Evolutionary conservation across 2,329 filamentous ascomycete genomes (phyloP).

Genomic region (Zarea fungicola): DNA sequence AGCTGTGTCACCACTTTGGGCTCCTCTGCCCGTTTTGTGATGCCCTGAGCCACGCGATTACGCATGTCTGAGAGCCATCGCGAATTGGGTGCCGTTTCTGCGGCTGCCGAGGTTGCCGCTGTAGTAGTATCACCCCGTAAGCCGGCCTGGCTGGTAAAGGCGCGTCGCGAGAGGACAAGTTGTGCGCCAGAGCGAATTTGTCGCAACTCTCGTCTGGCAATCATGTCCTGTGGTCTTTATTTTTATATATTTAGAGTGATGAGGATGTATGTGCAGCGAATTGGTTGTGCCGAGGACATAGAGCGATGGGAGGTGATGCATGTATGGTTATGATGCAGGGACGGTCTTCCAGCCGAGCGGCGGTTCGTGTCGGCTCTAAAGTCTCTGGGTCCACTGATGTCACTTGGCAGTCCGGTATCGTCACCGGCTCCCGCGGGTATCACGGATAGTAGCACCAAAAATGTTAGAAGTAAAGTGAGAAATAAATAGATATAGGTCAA

Average conservation of each 20-base stretch:
- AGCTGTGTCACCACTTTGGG: slow-evolving; percentile 10
- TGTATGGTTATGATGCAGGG: not conserved
- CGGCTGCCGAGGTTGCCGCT: not conserved
- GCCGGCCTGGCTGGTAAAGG: not conserved
- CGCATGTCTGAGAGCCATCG: slow-evolving; percentile 25
- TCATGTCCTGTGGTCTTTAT: not conserved
- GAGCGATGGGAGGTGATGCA: not conserved
- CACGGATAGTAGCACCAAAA: not conserved
- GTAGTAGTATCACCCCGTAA: not conserved
- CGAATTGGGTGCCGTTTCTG: slow-evolving; percentile 16
- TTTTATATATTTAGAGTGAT: too few species aligned
- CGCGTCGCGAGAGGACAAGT: not conserved
- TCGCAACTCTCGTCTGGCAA: not conserved
- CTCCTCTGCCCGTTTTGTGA: not conserved
- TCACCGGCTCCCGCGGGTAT: not conserved
- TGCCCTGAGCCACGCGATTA: slow-evolving; percentile 17
- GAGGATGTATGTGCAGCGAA: not conserved
- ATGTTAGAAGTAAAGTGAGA: not conserved
- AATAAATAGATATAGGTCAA: too few species aligned
- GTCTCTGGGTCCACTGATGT: slow-evolving; percentile 5
- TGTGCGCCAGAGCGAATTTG: not conserved
- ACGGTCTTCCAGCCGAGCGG: slow-evolving; percentile 3
- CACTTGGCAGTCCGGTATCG: slow-evolving; percentile 3
- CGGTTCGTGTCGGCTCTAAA: slow-evolving; percentile 8
- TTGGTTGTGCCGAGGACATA: not conserved